A percentile compares a stretch with the other conserved stretches of the same genome.
Evolutionary conservation across 83 land plant genomes (phyloP).

Genomic region (Larix sibirica): DNA sequence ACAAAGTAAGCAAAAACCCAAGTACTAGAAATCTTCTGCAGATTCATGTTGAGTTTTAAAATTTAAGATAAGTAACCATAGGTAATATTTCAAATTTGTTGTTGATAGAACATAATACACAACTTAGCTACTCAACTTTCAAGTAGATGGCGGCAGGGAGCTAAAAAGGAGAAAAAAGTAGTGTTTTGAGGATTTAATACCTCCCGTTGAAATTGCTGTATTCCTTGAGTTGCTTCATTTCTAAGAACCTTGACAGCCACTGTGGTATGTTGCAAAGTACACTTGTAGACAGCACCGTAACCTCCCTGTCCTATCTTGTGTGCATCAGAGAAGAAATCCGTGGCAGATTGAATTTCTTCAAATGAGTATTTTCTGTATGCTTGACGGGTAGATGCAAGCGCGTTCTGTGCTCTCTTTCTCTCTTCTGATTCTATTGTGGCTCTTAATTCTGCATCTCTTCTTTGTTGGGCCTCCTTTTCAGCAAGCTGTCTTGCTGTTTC

Average conservation of each 20-base stretch:
- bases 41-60: neutral
- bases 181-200: neutral
- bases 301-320: constrained; percentile 46
- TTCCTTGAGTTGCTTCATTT: constrained; percentile 19
- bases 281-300: constrained; percentile 40
- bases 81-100: too few relatives aligned
- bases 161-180: too few relatives aligned
- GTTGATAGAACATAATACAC: too few relatives aligned
- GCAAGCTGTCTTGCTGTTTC: constrained; percentile 22
- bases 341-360: constrained; percentile 32
- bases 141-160: too few relatives aligned
- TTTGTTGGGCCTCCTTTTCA: constrained; percentile 27
- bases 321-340: constrained; percentile 23
- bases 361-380: constrained; percentile 29
- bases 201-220: constrained; percentile 30
- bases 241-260: constrained; percentile 37
- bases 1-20: neutral
- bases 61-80: too few relatives aligned
- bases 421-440: constrained; percentile 11
- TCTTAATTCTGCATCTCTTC: constrained; percentile 21
- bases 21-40: neutral
- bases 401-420: constrained; percentile 3
- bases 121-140: too few relatives aligned
- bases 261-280: constrained; percentile 24
- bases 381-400: neutral